phyloP scores from a whole-genome alignment of 1,139 yeast species.

The Scheffersomyces insectosa region DNA sequence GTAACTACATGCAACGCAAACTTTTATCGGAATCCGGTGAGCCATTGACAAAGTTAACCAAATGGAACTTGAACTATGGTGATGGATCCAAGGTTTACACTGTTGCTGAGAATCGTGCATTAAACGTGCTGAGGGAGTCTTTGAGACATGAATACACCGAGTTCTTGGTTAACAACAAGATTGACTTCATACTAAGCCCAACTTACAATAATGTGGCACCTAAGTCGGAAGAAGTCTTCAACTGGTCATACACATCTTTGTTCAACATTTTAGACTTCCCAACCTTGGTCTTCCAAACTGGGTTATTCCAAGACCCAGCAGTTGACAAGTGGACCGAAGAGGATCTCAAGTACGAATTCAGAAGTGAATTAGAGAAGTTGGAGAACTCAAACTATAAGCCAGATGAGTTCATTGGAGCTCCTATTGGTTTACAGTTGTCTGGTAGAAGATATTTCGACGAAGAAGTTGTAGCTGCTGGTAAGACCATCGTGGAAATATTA shows the following conservation, averaged over 20 bases:
- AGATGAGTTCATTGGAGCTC: slow-evolving; percentile 48
- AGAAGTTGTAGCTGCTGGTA: slow-evolving; percentile 50
- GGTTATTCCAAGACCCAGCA: slow-evolving; percentile 55
- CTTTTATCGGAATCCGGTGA: slow-evolving; percentile 64
- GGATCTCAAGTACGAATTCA: slow-evolving; percentile 23
- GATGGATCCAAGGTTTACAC: slow-evolving; percentile 49
- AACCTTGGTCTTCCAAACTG: slow-evolving; percentile 61
- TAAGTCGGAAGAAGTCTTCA: slow-evolving; percentile 59
- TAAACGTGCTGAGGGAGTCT: slow-evolving; percentile 51
- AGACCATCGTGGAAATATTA: slow-evolving; percentile 14
- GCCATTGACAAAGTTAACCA: slow-evolving; percentile 59
- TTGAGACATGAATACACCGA: slow-evolving; percentile 57
- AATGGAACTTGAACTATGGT: slow-evolving; percentile 60
- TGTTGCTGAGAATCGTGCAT: slow-evolving; percentile 48
- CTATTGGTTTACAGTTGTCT: slow-evolving; percentile 52
- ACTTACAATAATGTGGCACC: slow-evolving; percentile 75
- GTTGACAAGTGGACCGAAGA: slow-evolving; percentile 41
- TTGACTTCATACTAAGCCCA: slow-evolving; percentile 71
- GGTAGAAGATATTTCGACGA: slow-evolving; percentile 57
- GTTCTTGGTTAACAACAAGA: slow-evolving; percentile 51
- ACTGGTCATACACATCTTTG: slow-evolving; percentile 77
- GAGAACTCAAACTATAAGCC: slow-evolving; percentile 38
- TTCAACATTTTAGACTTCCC: slow-evolving; percentile 69
- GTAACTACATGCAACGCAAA: slow-evolving; percentile 54
- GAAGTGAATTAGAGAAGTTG: slow-evolving; percentile 49